Conservation (phyloP, 768 basidiomycete species). For the Serpula lacrymans region DNA sequence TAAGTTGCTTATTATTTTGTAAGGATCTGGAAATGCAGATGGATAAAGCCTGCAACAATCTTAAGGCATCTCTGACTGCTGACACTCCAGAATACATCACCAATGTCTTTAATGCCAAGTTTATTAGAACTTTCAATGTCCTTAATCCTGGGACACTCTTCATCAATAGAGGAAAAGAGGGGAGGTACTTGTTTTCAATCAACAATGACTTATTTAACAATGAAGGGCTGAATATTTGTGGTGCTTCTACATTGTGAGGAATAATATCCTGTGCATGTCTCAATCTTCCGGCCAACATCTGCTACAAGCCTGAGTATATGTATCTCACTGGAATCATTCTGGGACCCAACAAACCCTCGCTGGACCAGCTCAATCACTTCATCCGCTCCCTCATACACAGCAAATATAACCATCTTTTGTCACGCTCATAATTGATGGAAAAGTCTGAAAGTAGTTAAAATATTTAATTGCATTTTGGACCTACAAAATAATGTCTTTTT, state of each 20-base stretch:
- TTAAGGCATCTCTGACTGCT: neutral
- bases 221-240: conserved; percentile 17
- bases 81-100: too few relatives aligned
- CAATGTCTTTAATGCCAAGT: too few relatives aligned
- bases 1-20: neutral
- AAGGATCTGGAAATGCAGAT: neutral
- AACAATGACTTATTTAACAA: conserved; percentile 34
- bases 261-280: conserved; percentile 21
- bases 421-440: too few relatives aligned
- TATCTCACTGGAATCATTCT: conserved; percentile 16
- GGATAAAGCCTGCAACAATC: neutral
- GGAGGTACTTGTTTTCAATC: conserved; percentile 26
- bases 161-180: conserved; percentile 9
- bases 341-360: conserved; percentile 21
- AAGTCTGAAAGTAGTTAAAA: too few relatives aligned
- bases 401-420: too few relatives aligned
- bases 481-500: too few relatives aligned
- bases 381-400: conserved; percentile 18
- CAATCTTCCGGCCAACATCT: conserved; percentile 31
- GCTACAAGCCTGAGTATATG: conserved; percentile 36
- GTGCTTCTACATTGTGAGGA: conserved; percentile 27
- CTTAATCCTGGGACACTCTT: conserved; percentile 3
- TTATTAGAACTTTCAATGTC: too few relatives aligned
- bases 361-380: conserved; percentile 17
- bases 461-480: too few relatives aligned